Percentiles rank a stretch among this genome's conserved stretches.
Evolutionary conservation across 139 green algal genomes (phyloP).

Genomic region (Diplosphaera chodatii): DNA sequence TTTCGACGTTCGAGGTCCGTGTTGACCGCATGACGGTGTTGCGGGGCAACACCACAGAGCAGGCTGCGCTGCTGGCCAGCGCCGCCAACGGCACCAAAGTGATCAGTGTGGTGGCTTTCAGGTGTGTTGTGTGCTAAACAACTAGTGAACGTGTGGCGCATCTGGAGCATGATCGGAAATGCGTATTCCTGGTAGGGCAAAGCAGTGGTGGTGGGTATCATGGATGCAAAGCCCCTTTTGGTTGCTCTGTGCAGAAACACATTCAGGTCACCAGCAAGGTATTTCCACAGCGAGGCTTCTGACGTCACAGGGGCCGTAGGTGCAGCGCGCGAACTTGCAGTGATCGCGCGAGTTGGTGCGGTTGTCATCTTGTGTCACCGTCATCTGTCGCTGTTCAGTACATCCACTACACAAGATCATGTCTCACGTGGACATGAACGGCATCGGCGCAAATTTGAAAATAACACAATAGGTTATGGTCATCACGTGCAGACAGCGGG

Average conservation of each 20-base stretch:
- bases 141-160: too few relatives aligned
- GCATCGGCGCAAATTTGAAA: too few relatives aligned
- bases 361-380: too few relatives aligned
- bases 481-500: slow-evolving; percentile 15
- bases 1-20: slow-evolving; percentile 27
- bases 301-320: neutral
- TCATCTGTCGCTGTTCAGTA: too few relatives aligned
- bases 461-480: too few relatives aligned
- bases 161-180: too few relatives aligned
- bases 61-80: slow-evolving; percentile 15
- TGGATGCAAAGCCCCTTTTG: too few relatives aligned
- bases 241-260: neutral
- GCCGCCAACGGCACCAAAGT: neutral
- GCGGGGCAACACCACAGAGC: slow-evolving; percentile 20
- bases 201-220: too few relatives aligned
- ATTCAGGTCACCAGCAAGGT: neutral
- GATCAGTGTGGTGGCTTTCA: slow-evolving; percentile 35
- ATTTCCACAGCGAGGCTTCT: neutral
- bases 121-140: too few relatives aligned
- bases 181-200: too few relatives aligned
- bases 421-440: too few relatives aligned
- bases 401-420: too few relatives aligned
- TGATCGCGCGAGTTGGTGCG: neutral
- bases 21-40: slow-evolving; percentile 29
- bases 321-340: neutral